phyloP scores from a whole-genome alignment of 2,329 filamentous ascomycete species.

The Shiraia bambusicola region DNA sequence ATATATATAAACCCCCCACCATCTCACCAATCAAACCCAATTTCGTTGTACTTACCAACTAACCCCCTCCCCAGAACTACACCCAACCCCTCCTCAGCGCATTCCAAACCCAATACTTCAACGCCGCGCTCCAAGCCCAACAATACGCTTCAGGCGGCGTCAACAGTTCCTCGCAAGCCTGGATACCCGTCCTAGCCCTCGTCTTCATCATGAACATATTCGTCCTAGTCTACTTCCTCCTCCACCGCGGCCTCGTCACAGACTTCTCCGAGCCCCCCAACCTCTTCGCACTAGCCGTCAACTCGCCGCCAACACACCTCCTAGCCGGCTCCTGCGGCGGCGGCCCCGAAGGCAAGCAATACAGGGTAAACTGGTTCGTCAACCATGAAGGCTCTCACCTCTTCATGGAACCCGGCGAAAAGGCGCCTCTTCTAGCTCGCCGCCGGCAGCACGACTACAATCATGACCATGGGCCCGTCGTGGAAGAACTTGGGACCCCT shows the following conservation, averaged over 20 bases:
- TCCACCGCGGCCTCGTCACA: conserved; percentile 65
- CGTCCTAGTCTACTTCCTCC: conserved; percentile 64
- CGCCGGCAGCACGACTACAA: conserved; percentile 10
- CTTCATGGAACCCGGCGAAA: conserved; percentile 52
- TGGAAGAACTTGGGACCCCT: conserved; percentile 1
- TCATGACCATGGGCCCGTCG: conserved; percentile 9
- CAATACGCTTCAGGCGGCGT: conserved; percentile 70
- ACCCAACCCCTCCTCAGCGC: conserved; percentile 40
- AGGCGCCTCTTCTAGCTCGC: conserved; percentile 18
- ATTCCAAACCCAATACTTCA: conserved; percentile 61
- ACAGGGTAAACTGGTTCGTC: conserved; percentile 49
- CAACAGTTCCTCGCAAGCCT: conserved; percentile 62
- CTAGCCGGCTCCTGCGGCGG: conserved; percentile 60
- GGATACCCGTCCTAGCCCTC: conserved; percentile 65
- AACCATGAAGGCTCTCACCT: conserved; percentile 55
- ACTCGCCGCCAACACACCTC: conserved; percentile 56
- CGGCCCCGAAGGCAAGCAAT: conserved; percentile 55
- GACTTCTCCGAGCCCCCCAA: conserved; percentile 80
- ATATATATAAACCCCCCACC: too few species aligned
- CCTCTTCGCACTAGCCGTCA: conserved; percentile 70
- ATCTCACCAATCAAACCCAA: too few species aligned
- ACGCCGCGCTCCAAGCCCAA: conserved; percentile 63
- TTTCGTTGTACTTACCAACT: neutral
- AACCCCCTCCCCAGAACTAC: conserved; percentile 34
- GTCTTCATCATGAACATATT: conserved; percentile 69